These are phyloP conservation scores for Pseudonitzschia multiseries DNA, from an alignment of 108 stramenopile genomes.

Conservation along the genomic window DNA sequence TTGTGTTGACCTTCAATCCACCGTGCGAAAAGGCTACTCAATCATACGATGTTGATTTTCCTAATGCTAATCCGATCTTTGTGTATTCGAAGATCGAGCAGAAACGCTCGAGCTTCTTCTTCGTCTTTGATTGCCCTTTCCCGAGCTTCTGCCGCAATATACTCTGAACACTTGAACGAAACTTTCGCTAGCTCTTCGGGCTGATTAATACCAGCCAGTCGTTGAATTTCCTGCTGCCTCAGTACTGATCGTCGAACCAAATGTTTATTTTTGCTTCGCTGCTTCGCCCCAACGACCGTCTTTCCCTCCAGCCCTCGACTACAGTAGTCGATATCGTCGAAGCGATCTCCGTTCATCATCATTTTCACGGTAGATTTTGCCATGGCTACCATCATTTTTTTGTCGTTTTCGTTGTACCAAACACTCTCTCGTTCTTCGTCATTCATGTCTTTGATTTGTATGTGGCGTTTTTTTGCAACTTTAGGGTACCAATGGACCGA, in stretches of 20 bases:
- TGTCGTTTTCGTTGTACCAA: conserved; percentile 34
- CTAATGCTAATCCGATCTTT: too few species aligned
- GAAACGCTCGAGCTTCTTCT: conserved; percentile 15
- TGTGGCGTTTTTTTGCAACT: conserved; percentile 31
- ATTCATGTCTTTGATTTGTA: conserved; percentile 25
- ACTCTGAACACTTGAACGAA: conserved; percentile 22
- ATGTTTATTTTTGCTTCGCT: conserved; percentile 26
- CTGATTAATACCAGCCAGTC: conserved; percentile 29
- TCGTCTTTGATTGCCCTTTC: conserved; percentile 22
- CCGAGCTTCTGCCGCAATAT: conserved; percentile 17
- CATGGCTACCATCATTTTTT: conserved; percentile 36
- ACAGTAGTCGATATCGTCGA: conserved; percentile 34
- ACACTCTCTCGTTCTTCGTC: conserved; percentile 25
- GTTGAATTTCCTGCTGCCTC: conserved; percentile 33
- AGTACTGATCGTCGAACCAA: conserved; percentile 20
- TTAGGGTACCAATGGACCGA: conserved; percentile 31
- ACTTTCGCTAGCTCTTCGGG: conserved; percentile 25
- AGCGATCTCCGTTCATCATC: conserved; percentile 40
- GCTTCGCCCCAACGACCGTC: conserved; percentile 26
- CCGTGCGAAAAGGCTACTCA: too few species aligned
- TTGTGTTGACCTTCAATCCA: too few species aligned
- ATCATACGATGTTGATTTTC: too few species aligned
- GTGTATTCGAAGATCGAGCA: not conserved
- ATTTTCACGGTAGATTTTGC: conserved; percentile 42
- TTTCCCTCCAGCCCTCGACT: conserved; percentile 38